phyloP scores from a whole-genome alignment of 306 rosid species.

The Medicago arabica region DNA sequence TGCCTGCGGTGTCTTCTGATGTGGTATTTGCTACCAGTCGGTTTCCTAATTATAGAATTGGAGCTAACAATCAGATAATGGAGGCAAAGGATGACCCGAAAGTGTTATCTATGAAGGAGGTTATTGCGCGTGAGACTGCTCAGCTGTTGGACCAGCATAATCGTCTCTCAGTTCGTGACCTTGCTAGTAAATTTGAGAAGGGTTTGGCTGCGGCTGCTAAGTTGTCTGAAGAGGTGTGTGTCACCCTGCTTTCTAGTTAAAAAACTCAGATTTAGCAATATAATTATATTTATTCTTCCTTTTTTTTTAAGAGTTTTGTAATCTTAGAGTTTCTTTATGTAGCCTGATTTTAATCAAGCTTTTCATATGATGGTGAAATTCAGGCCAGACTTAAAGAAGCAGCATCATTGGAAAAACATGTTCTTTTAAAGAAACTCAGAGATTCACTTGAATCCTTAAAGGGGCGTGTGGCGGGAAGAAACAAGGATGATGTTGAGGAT shows the following conservation, averaged over 20 bases:
- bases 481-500: slow-evolving; percentile 93
- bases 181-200: slow-evolving; percentile 90
- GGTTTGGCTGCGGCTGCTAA: slow-evolving; percentile 98
- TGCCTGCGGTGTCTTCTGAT: slow-evolving; percentile 82
- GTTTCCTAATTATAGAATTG: slow-evolving; percentile 89
- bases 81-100: slow-evolving; percentile 77
- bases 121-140: slow-evolving; percentile 91
- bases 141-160: slow-evolving; percentile 90
- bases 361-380: slow-evolving; percentile 43
- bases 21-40: slow-evolving; percentile 80
- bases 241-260: slow-evolving; percentile 4
- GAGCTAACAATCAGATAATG: slow-evolving; percentile 83
- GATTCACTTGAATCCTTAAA: slow-evolving; percentile 90
- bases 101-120: slow-evolving; percentile 88
- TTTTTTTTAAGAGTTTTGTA: slow-evolving; percentile 7
- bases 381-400: slow-evolving; percentile 98
- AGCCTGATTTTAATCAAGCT: slow-evolving; percentile 36
- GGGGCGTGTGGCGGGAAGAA: slow-evolving; percentile 90
- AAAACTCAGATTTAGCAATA: background rate
- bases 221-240: slow-evolving; percentile 89
- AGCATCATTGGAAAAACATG: slow-evolving; percentile 92
- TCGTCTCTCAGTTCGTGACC: slow-evolving; percentile 96
- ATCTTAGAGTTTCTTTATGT: background rate
- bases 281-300: background rate
- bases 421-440: slow-evolving; percentile 90